Evolutionary conservation across 1,284 basidiomycete species (phyloP).

Genomic region (Rhodotorula sp.): DNA sequence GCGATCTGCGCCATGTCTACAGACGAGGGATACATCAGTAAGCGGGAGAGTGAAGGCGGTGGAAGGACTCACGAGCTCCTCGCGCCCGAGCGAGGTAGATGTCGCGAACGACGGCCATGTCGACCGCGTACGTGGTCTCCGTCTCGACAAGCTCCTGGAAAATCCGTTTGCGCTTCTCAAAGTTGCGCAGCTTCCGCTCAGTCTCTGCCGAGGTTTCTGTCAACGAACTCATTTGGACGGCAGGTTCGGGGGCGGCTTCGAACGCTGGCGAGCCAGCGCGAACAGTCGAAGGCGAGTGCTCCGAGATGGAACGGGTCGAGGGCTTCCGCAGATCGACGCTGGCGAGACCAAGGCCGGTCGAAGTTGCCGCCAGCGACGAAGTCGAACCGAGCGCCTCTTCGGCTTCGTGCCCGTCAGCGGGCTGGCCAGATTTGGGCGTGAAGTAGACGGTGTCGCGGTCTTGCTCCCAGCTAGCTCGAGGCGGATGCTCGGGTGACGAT

Average conservation of each 20-base stretch:
- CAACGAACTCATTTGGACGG: not conserved
- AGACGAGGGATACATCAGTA: not conserved
- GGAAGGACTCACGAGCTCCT: slow-evolving; percentile 40
- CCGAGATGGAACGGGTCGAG: not conserved
- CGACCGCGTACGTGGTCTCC: slow-evolving; percentile 48
- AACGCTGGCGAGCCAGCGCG: slow-evolving; percentile 16
- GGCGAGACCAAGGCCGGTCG: slow-evolving; percentile 19
- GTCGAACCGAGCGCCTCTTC: not conserved
- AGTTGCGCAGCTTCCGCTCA: not conserved
- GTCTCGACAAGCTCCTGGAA: slow-evolving; percentile 48
- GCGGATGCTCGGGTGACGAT: too few species aligned
- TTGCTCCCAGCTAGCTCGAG: not conserved
- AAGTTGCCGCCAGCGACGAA: not conserved
- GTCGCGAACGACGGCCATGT: slow-evolving; percentile 49
- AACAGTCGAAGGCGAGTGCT: slow-evolving; percentile 24
- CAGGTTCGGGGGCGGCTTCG: not conserved
- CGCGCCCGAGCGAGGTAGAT: slow-evolving; percentile 49
- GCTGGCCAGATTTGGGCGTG: slow-evolving; percentile 7
- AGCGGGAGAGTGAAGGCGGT: too few species aligned
- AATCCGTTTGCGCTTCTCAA: slow-evolving; percentile 46
- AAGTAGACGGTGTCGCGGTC: slow-evolving; percentile 7
- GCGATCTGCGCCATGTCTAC: slow-evolving; percentile 38
- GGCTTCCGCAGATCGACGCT: not conserved
- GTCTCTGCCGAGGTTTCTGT: not conserved
- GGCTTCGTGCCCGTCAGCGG: not conserved